Evolutionary conservation across 768 basidiomycete genomes (phyloP).

Genomic region (Lactifluus rugatus): DNA sequence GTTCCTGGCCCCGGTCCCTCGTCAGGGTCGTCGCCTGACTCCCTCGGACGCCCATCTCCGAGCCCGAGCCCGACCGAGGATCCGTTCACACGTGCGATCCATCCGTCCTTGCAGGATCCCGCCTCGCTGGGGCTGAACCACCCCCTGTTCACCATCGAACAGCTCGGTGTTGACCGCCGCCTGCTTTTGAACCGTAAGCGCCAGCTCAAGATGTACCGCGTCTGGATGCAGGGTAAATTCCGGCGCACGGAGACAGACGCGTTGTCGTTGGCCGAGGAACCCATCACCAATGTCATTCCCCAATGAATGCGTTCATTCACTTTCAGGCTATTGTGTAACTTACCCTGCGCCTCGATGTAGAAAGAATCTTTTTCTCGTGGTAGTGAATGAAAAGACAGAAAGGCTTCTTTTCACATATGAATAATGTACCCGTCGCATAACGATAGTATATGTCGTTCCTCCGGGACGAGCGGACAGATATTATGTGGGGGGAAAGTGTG

Average conservation of each 20-base stretch:
- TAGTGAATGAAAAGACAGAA: background rate
- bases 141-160: constrained; percentile 68
- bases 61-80: background rate
- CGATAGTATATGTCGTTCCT: no score
- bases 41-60: no score
- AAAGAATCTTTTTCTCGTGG: background rate
- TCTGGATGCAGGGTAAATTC: constrained; percentile 90
- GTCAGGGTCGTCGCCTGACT: no score
- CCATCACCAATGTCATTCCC: background rate
- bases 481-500: no score
- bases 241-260: constrained; percentile 21
- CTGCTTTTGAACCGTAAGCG: constrained; percentile 89
- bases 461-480: no score
- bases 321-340: background rate
- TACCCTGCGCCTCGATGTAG: background rate
- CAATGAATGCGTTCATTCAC: background rate
- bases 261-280: background rate
- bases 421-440: background rate
- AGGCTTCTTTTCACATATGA: background rate
- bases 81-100: background rate
- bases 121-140: constrained; percentile 30
- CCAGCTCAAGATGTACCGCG: constrained; percentile 94
- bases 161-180: constrained; percentile 83
- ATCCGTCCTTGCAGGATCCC: constrained; percentile 25
- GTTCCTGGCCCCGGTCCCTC: no score